Evolutionary conservation across 1,284 basidiomycete genomes (phyloP).

Genomic region (Cryptococcus floricola): DNA sequence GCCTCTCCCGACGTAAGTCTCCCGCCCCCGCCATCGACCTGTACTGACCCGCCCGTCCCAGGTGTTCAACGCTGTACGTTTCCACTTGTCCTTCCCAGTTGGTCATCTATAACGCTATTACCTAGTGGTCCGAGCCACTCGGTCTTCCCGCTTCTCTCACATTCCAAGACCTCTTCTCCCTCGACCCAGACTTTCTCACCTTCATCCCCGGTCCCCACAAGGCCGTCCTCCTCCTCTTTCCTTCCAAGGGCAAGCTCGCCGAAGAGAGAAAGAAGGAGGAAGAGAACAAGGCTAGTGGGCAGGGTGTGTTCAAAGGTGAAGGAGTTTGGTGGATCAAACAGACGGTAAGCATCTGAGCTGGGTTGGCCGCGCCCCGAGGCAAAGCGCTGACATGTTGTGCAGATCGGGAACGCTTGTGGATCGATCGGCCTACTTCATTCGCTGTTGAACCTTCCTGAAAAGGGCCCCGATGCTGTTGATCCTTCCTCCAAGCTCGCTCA

Average conservation of each 20-base stretch:
- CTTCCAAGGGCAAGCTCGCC: conserved; percentile 58
- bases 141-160: conserved; percentile 61
- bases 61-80: conserved; percentile 48
- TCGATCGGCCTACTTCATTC: conserved; percentile 83
- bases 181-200: conserved; percentile 70
- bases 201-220: conserved; percentile 68
- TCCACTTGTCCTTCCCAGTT: neutral
- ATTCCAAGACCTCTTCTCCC: conserved; percentile 76
- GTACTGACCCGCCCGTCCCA: conserved; percentile 10
- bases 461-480: conserved; percentile 23
- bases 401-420: conserved; percentile 85
- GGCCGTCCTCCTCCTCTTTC: conserved; percentile 79
- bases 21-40: neutral
- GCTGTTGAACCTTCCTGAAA: conserved; percentile 41
- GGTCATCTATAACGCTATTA: neutral
- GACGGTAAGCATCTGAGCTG: conserved; percentile 38
- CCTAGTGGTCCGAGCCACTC: conserved; percentile 71
- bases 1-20: conserved; percentile 64
- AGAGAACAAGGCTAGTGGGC: conserved; percentile 9
- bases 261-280: conserved; percentile 55
- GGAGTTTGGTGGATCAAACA: conserved; percentile 52
- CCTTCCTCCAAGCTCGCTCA: conserved; percentile 29
- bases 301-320: conserved; percentile 20
- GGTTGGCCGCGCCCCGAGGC: neutral
- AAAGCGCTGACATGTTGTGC: neutral